These are phyloP conservation scores for Lithocarpus polystachyus DNA, from an alignment of 306 rosid genomes.

Conservation along the genomic window DNA sequence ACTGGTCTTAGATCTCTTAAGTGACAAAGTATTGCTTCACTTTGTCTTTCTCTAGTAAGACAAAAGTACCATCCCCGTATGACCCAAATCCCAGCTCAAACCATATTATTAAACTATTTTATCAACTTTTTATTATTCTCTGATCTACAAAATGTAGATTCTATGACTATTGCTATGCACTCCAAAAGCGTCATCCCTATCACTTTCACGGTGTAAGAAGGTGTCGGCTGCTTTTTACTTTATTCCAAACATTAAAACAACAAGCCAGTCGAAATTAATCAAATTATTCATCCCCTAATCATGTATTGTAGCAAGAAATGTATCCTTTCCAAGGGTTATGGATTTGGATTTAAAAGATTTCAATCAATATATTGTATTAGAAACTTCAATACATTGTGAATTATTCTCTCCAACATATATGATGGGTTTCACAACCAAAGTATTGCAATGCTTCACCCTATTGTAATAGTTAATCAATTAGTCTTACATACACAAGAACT, in stretches of 20 bases:
- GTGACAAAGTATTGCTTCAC: slow-evolving; percentile 39
- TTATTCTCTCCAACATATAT: no score
- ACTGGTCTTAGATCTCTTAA: slow-evolving; percentile 40
- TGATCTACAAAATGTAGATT: slow-evolving; percentile 39
- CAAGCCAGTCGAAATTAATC: slow-evolving; percentile 25
- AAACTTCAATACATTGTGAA: no score
- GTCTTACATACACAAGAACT: no score
- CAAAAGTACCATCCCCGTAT: slow-evolving; percentile 55
- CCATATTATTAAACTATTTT: not conserved
- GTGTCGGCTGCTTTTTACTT: slow-evolving; percentile 78
- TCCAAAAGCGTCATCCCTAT: slow-evolving; percentile 37
- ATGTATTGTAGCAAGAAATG: not conserved
- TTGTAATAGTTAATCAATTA: no score
- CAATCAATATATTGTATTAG: no score
- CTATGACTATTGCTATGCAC: slow-evolving; percentile 25
- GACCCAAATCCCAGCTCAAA: slow-evolving; percentile 27
- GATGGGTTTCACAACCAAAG: no score
- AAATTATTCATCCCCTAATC: slow-evolving; percentile 16
- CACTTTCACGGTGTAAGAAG: slow-evolving; percentile 54
- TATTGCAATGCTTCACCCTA: no score
- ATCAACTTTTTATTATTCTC: slow-evolving; percentile 18
- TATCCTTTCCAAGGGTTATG: no score
- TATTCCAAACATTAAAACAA: slow-evolving; percentile 52
- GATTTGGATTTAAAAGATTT: no score
- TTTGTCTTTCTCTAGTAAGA: slow-evolving; percentile 49